Conservation (phyloP, 805 yeast species). For the Candida gorgasii region DNA sequence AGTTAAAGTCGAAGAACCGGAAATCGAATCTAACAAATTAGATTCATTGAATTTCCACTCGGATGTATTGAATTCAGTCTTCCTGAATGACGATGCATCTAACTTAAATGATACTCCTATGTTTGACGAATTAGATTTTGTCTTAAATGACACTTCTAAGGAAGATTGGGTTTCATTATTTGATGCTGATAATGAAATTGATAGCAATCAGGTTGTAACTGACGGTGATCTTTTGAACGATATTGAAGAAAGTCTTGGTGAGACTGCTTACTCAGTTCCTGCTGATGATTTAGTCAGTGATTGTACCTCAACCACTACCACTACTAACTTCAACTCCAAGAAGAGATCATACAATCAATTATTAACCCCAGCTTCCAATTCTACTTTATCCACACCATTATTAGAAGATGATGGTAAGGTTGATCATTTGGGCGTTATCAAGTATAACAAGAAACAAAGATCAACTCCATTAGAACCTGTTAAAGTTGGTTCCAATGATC, state of each 20-base stretch:
- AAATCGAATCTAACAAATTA: conserved; percentile 9
- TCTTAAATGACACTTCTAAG: conserved; percentile 41
- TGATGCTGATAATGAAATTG: conserved; percentile 25
- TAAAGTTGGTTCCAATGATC: conserved; percentile 57
- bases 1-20: conserved; percentile 8
- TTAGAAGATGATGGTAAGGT: conserved; percentile 26
- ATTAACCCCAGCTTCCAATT: conserved; percentile 31
- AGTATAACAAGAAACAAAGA: conserved; percentile 79
- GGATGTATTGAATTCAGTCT: conserved; percentile 53
- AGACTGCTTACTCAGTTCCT: conserved; percentile 12
- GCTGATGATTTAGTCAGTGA: conserved; percentile 9
- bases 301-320: conserved; percentile 3
- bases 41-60: conserved; percentile 57
- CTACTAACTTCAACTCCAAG: conserved; percentile 6
- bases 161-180: conserved; percentile 68
- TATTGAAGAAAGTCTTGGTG: conserved; percentile 9
- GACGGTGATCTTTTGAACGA: conserved; percentile 22
- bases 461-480: conserved; percentile 71
- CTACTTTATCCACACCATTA: conserved; percentile 35
- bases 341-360: conserved; percentile 22
- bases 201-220: conserved; percentile 16
- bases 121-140: conserved; percentile 56
- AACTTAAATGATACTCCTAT: conserved; percentile 50
- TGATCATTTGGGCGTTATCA: conserved; percentile 74
- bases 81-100: conserved; percentile 37